A percentile compares a stretch with the other conserved stretches of the same genome.
Evolutionary conservation across 805 yeast genomes (phyloP).

Genomic region (Naumovozyma castellii): DNA sequence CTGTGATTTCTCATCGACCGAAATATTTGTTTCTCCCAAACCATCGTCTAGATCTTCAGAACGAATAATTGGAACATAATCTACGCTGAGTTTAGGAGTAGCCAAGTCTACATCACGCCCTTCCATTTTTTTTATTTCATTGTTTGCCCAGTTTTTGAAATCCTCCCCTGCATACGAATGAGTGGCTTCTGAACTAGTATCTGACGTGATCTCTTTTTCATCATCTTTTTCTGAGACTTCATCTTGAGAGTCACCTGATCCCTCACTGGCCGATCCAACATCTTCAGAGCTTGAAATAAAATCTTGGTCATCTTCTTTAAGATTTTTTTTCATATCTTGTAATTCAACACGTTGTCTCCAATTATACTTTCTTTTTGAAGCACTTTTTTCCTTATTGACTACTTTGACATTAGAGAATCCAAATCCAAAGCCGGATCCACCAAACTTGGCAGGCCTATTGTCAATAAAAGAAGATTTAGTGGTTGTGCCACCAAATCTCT

Average conservation of each 20-base stretch:
- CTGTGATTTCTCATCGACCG: slow-evolving; percentile 39
- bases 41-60: slow-evolving; percentile 67
- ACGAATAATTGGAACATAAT: slow-evolving; percentile 49
- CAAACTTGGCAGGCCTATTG: slow-evolving; percentile 52
- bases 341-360: slow-evolving; percentile 58
- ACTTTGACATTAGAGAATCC: slow-evolving; percentile 51
- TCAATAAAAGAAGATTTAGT: slow-evolving; percentile 49
- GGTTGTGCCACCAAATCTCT: slow-evolving; percentile 17
- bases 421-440: slow-evolving; percentile 61
- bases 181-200: slow-evolving; percentile 14
- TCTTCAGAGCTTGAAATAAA: slow-evolving; percentile 35
- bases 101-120: slow-evolving; percentile 48
- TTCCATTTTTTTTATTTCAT: slow-evolving; percentile 53
- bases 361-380: slow-evolving; percentile 48
- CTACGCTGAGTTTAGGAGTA: slow-evolving; percentile 39
- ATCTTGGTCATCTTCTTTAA: slow-evolving; percentile 52
- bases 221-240: slow-evolving; percentile 17
- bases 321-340: slow-evolving; percentile 36
- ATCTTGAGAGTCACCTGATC: slow-evolving; percentile 11
- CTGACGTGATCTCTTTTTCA: slow-evolving; percentile 29
- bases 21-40: slow-evolving; percentile 53
- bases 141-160: slow-evolving; percentile 85
- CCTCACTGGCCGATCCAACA: slow-evolving; percentile 21
- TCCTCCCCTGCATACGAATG: slow-evolving; percentile 36
- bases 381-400: slow-evolving; percentile 29